phyloP scores from a whole-genome alignment of 257 asterid species.

The Forsythia viridissima region DNA sequence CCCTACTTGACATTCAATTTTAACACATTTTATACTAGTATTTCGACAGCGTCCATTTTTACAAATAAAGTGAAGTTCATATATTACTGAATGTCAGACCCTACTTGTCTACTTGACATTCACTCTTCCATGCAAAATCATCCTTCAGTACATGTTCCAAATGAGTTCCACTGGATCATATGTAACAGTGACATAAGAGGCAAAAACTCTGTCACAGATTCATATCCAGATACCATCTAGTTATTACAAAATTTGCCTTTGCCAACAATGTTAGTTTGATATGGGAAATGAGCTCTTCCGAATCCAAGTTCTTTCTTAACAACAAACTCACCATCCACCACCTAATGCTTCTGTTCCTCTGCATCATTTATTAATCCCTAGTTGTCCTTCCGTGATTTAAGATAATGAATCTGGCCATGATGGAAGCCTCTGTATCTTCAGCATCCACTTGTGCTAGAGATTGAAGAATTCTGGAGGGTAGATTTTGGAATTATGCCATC shows the following conservation, averaged over 20 bases:
- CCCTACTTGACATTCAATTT: too few species aligned
- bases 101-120: too few species aligned
- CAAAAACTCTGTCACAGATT: conserved; percentile 33
- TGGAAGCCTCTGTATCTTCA: conserved; percentile 46
- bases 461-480: conserved; percentile 7
- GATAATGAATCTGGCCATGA: conserved; percentile 48
- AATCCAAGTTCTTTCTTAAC: conserved; percentile 16
- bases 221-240: conserved; percentile 17
- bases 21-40: too few species aligned
- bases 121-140: conserved; percentile 42
- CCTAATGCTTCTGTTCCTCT: conserved; percentile 12
- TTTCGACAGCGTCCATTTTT: too few species aligned
- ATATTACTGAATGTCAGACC: too few species aligned
- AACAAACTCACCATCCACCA: conserved; percentile 16
- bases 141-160: conserved; percentile 92
- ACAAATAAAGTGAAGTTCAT: too few species aligned
- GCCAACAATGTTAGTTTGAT: conserved; percentile 15
- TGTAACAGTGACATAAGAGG: conserved; percentile 22
- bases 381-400: conserved; percentile 47
- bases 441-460: conserved; percentile 4
- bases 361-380: background rate
- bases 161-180: conserved; percentile 35
- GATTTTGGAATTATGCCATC: background rate
- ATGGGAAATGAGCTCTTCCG: conserved; percentile 17
- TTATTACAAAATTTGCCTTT: conserved; percentile 21